Evolutionary conservation across 2,329 filamentous ascomycete genomes (phyloP).

Genomic region (Trichoderma guizhouense): DNA sequence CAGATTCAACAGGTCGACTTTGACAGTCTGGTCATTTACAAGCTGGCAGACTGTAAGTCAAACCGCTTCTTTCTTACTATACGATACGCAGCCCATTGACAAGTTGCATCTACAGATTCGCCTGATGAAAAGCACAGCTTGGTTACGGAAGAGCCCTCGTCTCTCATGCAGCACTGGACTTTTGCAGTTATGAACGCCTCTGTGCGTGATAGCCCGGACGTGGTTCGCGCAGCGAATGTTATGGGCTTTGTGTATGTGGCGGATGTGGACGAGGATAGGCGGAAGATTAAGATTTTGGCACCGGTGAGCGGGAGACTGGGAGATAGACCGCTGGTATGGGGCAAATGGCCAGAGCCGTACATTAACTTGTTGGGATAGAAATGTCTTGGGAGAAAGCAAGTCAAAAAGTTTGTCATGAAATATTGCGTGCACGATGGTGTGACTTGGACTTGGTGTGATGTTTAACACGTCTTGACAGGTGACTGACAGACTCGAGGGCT

Average conservation of each 20-base stretch:
- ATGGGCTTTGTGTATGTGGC: slow-evolving; percentile 93
- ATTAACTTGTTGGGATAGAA: slow-evolving; percentile 65
- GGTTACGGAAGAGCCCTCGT: slow-evolving; percentile 61
- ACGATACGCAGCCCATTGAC: not conserved
- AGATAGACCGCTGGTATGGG: slow-evolving; percentile 76
- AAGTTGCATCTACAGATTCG: not conserved
- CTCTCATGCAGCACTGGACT: slow-evolving; percentile 73
- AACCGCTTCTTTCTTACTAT: not conserved
- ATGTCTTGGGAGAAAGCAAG: not conserved
- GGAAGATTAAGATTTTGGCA: slow-evolving; percentile 74
- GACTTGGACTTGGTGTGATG: too few species aligned
- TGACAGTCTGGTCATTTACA: slow-evolving; percentile 69
- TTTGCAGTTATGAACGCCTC: slow-evolving; percentile 81
- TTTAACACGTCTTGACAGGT: not conserved
- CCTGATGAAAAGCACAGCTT: slow-evolving; percentile 43
- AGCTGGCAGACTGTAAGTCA: slow-evolving; percentile 56
- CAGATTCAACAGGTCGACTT: slow-evolving; percentile 84
- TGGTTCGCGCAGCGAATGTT: slow-evolving; percentile 75
- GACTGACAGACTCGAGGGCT: not conserved
- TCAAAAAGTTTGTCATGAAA: not conserved
- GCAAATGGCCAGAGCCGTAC: slow-evolving; percentile 80
- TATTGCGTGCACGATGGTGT: not conserved
- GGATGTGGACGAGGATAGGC: slow-evolving; percentile 82
- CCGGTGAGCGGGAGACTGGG: slow-evolving; percentile 81
- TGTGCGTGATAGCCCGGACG: slow-evolving; percentile 64